A percentile compares a stretch with the other conserved stretches of the same genome.
Evolutionary conservation across 306 rosid genomes (phyloP).

Genomic region (Ceratonia siliqua): DNA sequence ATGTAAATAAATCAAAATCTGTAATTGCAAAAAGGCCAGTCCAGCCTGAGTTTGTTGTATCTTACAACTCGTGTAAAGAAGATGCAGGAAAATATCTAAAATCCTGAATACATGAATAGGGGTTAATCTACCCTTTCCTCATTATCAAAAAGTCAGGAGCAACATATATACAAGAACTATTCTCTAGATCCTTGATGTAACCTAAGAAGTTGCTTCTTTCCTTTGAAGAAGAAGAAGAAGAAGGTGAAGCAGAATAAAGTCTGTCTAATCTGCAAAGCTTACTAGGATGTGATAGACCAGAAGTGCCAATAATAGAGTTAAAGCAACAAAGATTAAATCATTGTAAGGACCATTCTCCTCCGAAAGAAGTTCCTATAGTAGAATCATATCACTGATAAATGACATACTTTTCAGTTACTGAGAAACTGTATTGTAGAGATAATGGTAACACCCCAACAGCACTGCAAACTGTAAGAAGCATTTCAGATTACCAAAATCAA

Average conservation of each 20-base stretch:
- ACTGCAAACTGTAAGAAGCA: slow-evolving; percentile 64
- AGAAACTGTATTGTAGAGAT: slow-evolving; percentile 74
- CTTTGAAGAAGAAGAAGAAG: background rate
- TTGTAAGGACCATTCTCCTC: background rate
- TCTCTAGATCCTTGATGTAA: background rate
- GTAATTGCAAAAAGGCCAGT: background rate
- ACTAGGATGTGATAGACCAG: slow-evolving; percentile 7
- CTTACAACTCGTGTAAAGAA: background rate
- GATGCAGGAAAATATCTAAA: background rate
- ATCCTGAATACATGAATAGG: background rate
- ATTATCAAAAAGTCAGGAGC: background rate
- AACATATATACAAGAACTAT: background rate
- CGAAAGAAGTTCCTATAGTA: slow-evolving; percentile 7
- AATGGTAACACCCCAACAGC: slow-evolving; percentile 77
- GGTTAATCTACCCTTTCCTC: background rate
- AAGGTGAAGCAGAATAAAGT: background rate
- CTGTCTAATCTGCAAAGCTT: slow-evolving; percentile 17
- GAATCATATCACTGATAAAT: background rate
- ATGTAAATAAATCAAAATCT: background rate
- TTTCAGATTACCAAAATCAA: slow-evolving; percentile 20
- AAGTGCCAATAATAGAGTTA: background rate
- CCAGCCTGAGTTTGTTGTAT: background rate
- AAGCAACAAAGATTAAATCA: background rate
- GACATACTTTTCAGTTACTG: slow-evolving; percentile 60
- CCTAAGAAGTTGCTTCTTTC: background rate